Percentiles rank a stretch among this genome's conserved stretches.
Evolutionary conservation across 1,139 yeast species (phyloP).

Genomic region (Tardiomyces blankii): DNA sequence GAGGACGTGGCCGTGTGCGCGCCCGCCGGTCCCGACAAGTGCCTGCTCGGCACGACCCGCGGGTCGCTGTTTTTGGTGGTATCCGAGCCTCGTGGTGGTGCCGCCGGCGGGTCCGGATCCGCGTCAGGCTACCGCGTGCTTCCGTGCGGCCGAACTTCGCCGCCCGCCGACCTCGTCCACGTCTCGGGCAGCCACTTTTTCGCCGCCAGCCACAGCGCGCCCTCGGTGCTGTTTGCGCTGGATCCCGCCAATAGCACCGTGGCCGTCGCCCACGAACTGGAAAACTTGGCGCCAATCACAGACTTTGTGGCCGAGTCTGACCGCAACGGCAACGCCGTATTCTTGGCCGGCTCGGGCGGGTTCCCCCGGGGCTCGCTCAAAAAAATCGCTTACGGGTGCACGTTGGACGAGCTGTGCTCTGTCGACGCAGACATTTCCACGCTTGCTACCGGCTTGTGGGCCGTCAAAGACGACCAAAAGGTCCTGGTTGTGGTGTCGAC

Average conservation of each 20-base stretch:
- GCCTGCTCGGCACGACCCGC: not conserved
- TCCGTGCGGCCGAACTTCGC: not conserved
- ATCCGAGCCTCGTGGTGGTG: not conserved
- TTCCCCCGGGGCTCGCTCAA: not conserved
- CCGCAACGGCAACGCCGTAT: not conserved
- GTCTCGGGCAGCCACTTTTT: not conserved
- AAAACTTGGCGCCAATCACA: not conserved
- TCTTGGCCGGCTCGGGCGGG: not conserved
- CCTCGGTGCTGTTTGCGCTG: not conserved
- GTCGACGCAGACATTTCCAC: not conserved
- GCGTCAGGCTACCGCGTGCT: not conserved
- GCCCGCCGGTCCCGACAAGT: not conserved
- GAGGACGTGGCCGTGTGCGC: not conserved
- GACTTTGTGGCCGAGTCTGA: not conserved
- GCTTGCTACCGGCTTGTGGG: not conserved
- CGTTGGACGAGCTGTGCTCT: not conserved
- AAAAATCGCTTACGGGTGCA: not conserved
- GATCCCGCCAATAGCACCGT: not conserved
- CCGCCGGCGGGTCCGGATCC: too few relatives aligned
- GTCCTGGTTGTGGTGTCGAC: not conserved
- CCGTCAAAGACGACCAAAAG: not conserved
- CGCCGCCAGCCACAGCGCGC: not conserved
- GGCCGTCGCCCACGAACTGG: not conserved
- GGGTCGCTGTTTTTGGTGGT: not conserved
- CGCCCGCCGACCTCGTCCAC: not conserved